A percentile compares a stretch with the other conserved stretches of the same genome.
Evolutionary conservation across 2,329 filamentous ascomycete genomes (phyloP).

Genomic region (Aspergillus jensenii): DNA sequence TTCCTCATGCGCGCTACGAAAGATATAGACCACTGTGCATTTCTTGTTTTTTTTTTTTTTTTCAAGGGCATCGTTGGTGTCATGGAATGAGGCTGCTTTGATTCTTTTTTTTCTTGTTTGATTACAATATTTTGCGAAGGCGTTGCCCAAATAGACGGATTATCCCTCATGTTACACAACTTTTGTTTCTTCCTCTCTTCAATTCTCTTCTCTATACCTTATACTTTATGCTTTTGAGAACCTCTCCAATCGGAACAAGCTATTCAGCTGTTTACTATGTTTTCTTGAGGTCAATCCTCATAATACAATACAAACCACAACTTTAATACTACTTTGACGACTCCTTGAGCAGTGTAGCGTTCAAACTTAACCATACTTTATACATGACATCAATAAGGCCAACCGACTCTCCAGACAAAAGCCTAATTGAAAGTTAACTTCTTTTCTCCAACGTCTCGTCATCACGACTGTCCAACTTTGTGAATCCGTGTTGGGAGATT

Average conservation of each 20-base stretch:
- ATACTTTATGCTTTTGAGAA: conserved; percentile 17
- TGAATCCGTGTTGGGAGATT: too few relatives aligned
- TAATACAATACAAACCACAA: conserved; percentile 3
- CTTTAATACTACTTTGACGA: too few relatives aligned
- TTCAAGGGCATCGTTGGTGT: conserved; percentile 40
- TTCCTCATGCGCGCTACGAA: conserved; percentile 37
- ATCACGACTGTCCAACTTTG: too few relatives aligned
- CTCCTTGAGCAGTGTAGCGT: not conserved
- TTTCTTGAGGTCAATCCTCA: conserved; percentile 3
- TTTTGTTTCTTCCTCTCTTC: conserved; percentile 18
- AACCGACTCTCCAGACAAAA: not conserved
- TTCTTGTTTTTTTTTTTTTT: conserved; percentile 23
- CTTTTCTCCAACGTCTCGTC: too few relatives aligned
- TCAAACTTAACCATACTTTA: not conserved
- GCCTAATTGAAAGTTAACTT: not conserved
- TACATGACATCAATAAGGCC: too few relatives aligned
- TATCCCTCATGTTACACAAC: conserved; percentile 17
- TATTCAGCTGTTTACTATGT: conserved; percentile 15
- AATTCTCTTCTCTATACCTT: conserved; percentile 19
- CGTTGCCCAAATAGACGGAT: conserved; percentile 27
- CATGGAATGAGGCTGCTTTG: conserved; percentile 22
- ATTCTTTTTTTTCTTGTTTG: conserved; percentile 10
- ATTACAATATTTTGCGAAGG: conserved; percentile 23
- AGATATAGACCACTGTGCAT: conserved; percentile 44
- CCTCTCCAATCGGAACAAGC: conserved; percentile 15